A percentile compares a stretch with the other conserved stretches of the same genome.
Evolutionary conservation across 1,139 yeast genomes (phyloP).

Genomic region (Taphrina deformans): DNA sequence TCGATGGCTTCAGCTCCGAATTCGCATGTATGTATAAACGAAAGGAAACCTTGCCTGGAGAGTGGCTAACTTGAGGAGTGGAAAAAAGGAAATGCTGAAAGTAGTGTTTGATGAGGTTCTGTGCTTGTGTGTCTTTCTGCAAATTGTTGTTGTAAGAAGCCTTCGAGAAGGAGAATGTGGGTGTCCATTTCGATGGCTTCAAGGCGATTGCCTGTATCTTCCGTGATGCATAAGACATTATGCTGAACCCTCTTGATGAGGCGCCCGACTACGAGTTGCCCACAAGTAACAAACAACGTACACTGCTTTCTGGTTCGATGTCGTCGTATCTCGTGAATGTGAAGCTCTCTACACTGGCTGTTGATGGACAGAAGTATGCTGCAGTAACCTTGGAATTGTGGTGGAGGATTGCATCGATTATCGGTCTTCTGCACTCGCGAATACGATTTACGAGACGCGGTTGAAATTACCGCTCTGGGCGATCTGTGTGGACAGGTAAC

Average conservation of each 20-base stretch:
- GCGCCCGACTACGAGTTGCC: too few relatives aligned
- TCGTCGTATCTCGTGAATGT: too few relatives aligned
- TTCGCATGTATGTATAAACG: constrained; percentile 24
- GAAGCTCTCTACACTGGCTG: too few relatives aligned
- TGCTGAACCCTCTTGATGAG: neutral
- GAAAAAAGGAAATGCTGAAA: constrained; percentile 31
- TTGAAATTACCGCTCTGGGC: neutral
- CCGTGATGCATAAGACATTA: constrained; percentile 23
- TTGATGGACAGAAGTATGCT: too few relatives aligned
- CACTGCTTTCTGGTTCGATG: too few relatives aligned
- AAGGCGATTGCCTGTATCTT: constrained; percentile 29
- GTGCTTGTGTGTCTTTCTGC: constrained; percentile 31
- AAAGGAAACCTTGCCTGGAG: constrained; percentile 26
- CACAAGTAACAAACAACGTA: too few relatives aligned
- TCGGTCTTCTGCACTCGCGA: neutral
- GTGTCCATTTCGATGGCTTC: constrained; percentile 31
- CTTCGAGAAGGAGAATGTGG: constrained; percentile 25
- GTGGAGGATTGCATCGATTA: too few relatives aligned
- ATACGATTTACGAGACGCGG: neutral
- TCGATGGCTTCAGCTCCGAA: constrained; percentile 17
- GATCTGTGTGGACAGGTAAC: neutral
- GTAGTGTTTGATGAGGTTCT: constrained; percentile 22
- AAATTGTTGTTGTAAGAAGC: constrained; percentile 16
- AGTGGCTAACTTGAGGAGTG: constrained; percentile 28
- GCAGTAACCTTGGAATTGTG: too few relatives aligned